Evolutionary conservation across 208 protist species (phyloP).

Genomic region (Trypanosoma lewisi): DNA sequence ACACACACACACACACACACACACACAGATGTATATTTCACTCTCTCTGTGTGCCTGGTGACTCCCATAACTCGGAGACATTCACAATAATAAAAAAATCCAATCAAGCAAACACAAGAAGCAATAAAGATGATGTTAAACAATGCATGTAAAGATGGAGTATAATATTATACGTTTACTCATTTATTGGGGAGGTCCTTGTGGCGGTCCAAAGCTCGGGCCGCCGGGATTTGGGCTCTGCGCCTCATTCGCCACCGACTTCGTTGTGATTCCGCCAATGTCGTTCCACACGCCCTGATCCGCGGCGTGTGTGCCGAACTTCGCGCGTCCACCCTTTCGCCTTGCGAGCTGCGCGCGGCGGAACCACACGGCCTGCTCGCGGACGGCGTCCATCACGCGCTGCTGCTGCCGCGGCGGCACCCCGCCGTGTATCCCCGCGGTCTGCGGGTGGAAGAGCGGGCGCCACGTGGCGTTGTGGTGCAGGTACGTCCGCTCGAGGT

Average conservation of each 20-base stretch:
- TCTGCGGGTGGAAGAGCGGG: constrained; percentile 66
- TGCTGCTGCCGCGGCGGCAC: constrained; percentile 72
- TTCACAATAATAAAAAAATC: background rate
- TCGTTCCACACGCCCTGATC: constrained; percentile 76
- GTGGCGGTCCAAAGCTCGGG: constrained; percentile 41
- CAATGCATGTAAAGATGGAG: background rate
- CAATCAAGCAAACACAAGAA: too few relatives aligned
- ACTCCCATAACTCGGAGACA: background rate
- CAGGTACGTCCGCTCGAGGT: constrained; percentile 79
- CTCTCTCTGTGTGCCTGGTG: too few relatives aligned
- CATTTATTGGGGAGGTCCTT: constrained; percentile 50
- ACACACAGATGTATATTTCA: too few relatives aligned
- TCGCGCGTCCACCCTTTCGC: constrained; percentile 76
- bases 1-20: too few relatives aligned
- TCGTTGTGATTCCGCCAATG: constrained; percentile 54
- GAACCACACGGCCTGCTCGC: constrained; percentile 59
- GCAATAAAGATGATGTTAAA: background rate
- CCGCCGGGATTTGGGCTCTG: constrained; percentile 47
- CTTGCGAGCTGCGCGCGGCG: constrained; percentile 58
- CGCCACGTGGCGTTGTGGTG: constrained; percentile 84
- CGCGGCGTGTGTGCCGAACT: constrained; percentile 57
- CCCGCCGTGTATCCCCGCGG: constrained; percentile 55
- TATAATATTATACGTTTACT: background rate
- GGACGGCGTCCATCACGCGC: constrained; percentile 69
- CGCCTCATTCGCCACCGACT: constrained; percentile 35